Evolutionary conservation across 257 asterid genomes (phyloP).

Genomic region (Agastache rugosa): DNA sequence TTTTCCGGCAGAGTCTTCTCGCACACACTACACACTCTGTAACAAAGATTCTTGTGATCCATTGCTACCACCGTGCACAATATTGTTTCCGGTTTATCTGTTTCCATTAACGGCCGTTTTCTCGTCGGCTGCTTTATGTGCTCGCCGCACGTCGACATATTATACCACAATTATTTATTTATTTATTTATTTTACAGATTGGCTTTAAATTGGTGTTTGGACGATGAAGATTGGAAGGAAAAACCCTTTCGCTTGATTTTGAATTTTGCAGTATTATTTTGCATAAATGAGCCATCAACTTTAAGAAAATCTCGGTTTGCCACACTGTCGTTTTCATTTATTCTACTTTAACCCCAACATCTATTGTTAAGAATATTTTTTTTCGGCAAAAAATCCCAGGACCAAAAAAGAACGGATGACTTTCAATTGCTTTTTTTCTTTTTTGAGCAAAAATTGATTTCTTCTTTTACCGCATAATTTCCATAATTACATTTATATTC

Average conservation of each 20-base stretch:
- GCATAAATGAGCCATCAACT: too few relatives aligned
- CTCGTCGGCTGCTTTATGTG: constrained; percentile 32
- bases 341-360: background rate
- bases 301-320: background rate
- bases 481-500: too few relatives aligned
- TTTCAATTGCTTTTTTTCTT: too few relatives aligned
- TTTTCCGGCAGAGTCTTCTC: constrained; percentile 66
- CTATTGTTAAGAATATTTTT: too few relatives aligned
- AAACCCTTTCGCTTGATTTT: background rate
- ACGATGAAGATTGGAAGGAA: too few relatives aligned
- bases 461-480: too few relatives aligned
- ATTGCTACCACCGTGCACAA: constrained; percentile 67
- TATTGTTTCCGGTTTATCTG: constrained; percentile 50
- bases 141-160: constrained; percentile 17
- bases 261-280: background rate
- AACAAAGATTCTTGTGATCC: constrained; percentile 58
- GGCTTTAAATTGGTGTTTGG: background rate
- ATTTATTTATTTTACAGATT: background rate
- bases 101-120: constrained; percentile 52
- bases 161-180: background rate
- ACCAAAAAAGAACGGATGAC: too few relatives aligned
- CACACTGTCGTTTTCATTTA: background rate
- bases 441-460: too few relatives aligned
- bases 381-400: too few relatives aligned
- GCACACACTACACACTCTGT: constrained; percentile 76